A percentile compares a stretch with the other conserved stretches of the same genome.
Conservation (phyloP, 2,329 filamentous ascomycete species). For the Emmonsia crescens region DNA sequence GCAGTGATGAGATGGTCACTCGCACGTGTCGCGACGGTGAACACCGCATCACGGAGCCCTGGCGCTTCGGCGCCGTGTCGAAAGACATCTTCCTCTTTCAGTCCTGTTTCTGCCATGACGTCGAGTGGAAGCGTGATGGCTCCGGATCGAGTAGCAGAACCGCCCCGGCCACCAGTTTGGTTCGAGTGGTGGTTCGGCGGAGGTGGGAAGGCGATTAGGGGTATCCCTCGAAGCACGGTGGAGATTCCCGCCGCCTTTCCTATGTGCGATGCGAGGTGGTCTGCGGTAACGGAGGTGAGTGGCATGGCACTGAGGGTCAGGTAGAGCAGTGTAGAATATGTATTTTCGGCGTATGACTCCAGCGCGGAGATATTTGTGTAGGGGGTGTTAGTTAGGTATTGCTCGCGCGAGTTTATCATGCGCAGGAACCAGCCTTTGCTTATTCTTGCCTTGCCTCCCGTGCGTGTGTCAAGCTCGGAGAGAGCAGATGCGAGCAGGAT, state of each 20-base stretch:
- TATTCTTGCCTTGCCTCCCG: constrained; percentile 38
- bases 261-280: constrained; percentile 89
- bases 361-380: constrained; percentile 62
- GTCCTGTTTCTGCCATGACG: constrained; percentile 69
- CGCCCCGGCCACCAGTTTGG: constrained; percentile 31
- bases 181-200: constrained; percentile 47
- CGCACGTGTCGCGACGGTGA: constrained; percentile 81
- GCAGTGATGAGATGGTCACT: constrained; percentile 94
- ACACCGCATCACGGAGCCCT: constrained; percentile 80
- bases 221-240: constrained; percentile 75
- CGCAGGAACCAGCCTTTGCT: constrained; percentile 65
- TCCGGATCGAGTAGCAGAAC: constrained; percentile 41
- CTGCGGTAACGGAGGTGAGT: constrained; percentile 69
- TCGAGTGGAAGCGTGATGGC: constrained; percentile 75
- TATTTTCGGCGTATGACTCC: constrained; percentile 87
- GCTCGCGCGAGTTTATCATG: constrained; percentile 69
- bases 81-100: constrained; percentile 84
- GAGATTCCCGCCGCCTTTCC: constrained; percentile 88
- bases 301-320: constrained; percentile 70
- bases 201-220: constrained; percentile 71
- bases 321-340: constrained; percentile 87
- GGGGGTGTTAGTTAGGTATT: constrained; percentile 71
- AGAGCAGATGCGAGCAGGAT: constrained; percentile 68
- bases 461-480: constrained; percentile 41
- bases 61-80: constrained; percentile 65